Evolutionary conservation across 441 rosid genomes (phyloP).

Genomic region (Mallotus repandus): DNA sequence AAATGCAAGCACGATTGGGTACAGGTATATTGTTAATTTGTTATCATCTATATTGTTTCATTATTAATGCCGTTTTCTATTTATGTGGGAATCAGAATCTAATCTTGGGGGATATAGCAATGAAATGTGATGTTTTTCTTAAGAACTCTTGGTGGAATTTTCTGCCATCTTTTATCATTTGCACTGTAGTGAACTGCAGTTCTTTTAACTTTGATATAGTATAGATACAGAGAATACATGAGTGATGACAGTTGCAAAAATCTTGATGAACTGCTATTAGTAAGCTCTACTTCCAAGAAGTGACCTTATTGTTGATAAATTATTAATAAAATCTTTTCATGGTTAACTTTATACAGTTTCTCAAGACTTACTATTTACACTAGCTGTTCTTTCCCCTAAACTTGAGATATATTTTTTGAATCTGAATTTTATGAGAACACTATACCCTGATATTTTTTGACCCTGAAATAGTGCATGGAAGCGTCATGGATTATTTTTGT

Average conservation of each 20-base stretch:
- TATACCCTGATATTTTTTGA: not conserved
- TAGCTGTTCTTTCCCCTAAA: not conserved
- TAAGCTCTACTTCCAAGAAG: not conserved
- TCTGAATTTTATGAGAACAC: not conserved
- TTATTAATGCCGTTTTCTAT: not conserved
- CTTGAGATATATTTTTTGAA: not conserved
- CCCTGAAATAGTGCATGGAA: not conserved
- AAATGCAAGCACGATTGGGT: constrained; percentile 22
- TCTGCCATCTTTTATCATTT: not conserved
- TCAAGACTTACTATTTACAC: not conserved
- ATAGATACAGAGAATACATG: not conserved
- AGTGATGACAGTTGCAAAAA: not conserved
- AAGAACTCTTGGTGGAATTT: not conserved
- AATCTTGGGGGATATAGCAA: not conserved
- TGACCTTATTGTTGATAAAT: not conserved
- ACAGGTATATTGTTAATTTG: constrained; percentile 11
- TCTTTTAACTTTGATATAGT: not conserved
- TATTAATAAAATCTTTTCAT: not conserved
- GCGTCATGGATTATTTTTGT: not conserved
- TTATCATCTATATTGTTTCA: not conserved
- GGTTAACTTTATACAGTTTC: not conserved
- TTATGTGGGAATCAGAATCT: not conserved
- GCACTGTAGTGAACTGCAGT: not conserved
- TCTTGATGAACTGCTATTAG: not conserved
- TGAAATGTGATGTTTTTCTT: not conserved